A percentile compares a stretch with the other conserved stretches of the same genome.
These are phyloP conservation scores for Mytilinidion resinicola DNA, from an alignment of 495 filamentous ascomycete genomes.

Conservation along the genomic window DNA sequence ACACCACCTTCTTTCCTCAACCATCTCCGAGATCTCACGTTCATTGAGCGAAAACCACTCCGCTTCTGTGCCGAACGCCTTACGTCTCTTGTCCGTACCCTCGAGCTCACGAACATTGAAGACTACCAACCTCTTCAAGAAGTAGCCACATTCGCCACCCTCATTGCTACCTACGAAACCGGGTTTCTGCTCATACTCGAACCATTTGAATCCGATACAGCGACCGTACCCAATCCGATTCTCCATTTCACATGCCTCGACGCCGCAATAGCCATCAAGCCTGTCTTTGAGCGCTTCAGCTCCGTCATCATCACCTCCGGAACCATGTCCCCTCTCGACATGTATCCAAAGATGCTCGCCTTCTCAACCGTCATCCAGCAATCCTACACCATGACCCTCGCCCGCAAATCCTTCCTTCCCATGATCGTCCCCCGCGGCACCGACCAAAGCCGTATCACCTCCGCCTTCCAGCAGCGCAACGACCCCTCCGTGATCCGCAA, in stretches of 20 bases:
- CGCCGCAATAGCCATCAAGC: slow-evolving; percentile 96
- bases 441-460: slow-evolving; percentile 86
- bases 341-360: slow-evolving; percentile 98
- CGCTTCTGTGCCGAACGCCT: slow-evolving; percentile 91
- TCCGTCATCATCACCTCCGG: slow-evolving; percentile 99
- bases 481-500: slow-evolving; percentile 92
- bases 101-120: slow-evolving; percentile 96
- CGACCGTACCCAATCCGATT: slow-evolving; percentile 91
- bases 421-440: slow-evolving; percentile 95
- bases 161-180: slow-evolving; percentile 95
- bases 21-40: slow-evolving; percentile 91
- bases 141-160: slow-evolving; percentile 96
- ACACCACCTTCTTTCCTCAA: slow-evolving; percentile 89
- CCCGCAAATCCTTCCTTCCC: slow-evolving; percentile 88
- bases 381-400: slow-evolving; percentile 95
- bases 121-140: slow-evolving; percentile 97
- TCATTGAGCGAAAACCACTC: slow-evolving; percentile 96
- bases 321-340: slow-evolving; percentile 92
- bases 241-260: slow-evolving; percentile 96
- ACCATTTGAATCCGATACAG: slow-evolving; percentile 91
- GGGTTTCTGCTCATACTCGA: slow-evolving; percentile 95
- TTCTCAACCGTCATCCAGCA: slow-evolving; percentile 90
- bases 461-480: slow-evolving; percentile 87
- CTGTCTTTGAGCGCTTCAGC: slow-evolving; percentile 92
- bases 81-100: slow-evolving; percentile 87